A percentile compares a stretch with the other conserved stretches of the same genome.
Conservation (phyloP, 2,329 filamentous ascomycete species). For the Cercospora brassicicola region DNA sequence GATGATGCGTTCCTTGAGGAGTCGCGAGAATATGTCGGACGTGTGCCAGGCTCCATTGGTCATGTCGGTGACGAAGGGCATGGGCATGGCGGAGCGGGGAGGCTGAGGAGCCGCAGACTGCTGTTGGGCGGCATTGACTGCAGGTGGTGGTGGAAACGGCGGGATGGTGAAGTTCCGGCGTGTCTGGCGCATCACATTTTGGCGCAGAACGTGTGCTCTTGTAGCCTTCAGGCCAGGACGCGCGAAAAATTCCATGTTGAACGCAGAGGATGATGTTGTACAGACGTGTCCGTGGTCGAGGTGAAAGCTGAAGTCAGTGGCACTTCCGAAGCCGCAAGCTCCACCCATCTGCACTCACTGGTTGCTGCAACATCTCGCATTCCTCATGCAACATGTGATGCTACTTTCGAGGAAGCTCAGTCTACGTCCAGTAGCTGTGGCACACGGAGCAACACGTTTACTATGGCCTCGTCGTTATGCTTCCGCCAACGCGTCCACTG, state of each 20-base stretch:
- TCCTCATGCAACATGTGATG: constrained; percentile 22
- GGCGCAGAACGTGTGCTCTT: constrained; percentile 26
- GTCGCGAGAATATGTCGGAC: constrained; percentile 51
- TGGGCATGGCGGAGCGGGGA: constrained; percentile 34
- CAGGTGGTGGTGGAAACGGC: constrained; percentile 1
- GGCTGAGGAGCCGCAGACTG: background rate
- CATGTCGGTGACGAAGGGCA: constrained; percentile 51
- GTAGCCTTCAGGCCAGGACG: constrained; percentile 31
- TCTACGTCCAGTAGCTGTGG: background rate
- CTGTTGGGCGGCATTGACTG: background rate
- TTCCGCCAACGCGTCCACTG: background rate
- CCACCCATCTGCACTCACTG: background rate
- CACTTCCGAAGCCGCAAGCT: constrained; percentile 6
- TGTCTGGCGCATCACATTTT: constrained; percentile 12
- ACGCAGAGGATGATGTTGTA: background rate
- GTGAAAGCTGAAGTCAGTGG: constrained; percentile 6
- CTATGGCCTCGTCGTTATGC: background rate
- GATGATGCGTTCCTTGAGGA: constrained; percentile 78
- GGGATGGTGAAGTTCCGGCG: constrained; percentile 6
- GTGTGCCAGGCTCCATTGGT: constrained; percentile 53
- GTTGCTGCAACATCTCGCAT: background rate
- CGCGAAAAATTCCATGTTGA: constrained; percentile 30
- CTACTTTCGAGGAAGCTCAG: constrained; percentile 1
- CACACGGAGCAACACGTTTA: background rate
- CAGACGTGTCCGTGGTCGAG: background rate